Evolutionary conservation across 2,329 filamentous ascomycete genomes (phyloP).

Genomic region (Colletotrichum australisinense): DNA sequence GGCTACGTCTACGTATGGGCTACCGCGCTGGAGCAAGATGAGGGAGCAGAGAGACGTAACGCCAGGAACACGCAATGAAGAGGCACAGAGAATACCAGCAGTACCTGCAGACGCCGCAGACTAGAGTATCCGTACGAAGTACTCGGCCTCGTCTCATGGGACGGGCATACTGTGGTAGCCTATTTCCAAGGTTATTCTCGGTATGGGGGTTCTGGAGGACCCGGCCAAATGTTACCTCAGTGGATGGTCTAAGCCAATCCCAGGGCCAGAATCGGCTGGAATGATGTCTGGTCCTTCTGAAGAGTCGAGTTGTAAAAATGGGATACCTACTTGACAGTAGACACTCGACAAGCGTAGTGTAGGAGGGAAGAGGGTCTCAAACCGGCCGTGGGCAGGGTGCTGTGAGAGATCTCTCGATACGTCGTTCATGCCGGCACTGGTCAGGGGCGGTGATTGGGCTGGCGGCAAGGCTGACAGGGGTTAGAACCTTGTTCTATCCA

Average conservation of each 20-base stretch:
- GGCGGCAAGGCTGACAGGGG: slow-evolving; percentile 47
- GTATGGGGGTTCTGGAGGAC: neutral
- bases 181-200: neutral
- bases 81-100: neutral
- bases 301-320: neutral
- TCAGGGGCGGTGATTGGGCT: slow-evolving; percentile 44
- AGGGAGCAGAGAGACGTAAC: neutral
- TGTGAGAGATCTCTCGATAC: slow-evolving; percentile 41
- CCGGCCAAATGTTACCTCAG: slow-evolving; percentile 6
- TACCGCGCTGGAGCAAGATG: slow-evolving; percentile 1
- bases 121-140: too few species aligned
- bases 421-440: slow-evolving; percentile 41
- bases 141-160: neutral
- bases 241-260: slow-evolving; percentile 2
- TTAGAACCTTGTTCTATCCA: slow-evolving; percentile 28
- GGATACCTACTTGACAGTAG: neutral
- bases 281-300: neutral
- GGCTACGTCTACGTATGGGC: slow-evolving; percentile 19
- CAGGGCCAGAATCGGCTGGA: neutral
- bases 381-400: slow-evolving; percentile 41
- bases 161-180: neutral
- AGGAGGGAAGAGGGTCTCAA: slow-evolving; percentile 41
- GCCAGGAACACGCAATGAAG: neutral
- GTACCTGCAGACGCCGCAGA: neutral
- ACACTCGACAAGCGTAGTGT: neutral